Percentiles rank a stretch among this genome's conserved stretches.
These are phyloP conservation scores for Primulina eburnea DNA, from an alignment of 257 asterid genomes.

Conservation along the genomic window DNA sequence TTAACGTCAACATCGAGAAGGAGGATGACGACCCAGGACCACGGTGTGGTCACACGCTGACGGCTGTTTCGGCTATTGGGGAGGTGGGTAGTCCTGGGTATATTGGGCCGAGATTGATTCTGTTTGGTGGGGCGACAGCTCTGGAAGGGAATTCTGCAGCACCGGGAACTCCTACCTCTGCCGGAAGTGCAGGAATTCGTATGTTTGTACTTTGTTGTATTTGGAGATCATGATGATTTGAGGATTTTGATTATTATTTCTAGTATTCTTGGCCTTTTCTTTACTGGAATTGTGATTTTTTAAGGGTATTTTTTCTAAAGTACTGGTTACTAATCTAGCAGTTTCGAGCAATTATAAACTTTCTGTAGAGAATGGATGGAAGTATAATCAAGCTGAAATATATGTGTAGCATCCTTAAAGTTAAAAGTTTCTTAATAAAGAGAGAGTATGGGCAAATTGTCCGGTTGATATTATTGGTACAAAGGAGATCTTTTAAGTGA, in stretches of 20 bases:
- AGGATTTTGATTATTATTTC: slow-evolving; percentile 11
- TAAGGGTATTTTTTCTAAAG: too few species aligned
- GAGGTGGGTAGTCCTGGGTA: slow-evolving; percentile 88
- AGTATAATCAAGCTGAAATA: slow-evolving; percentile 5
- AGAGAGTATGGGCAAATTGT: not conserved
- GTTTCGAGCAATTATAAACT: not conserved
- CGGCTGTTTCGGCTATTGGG: slow-evolving; percentile 94
- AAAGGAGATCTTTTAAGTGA: slow-evolving; percentile 20
- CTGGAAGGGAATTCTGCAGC: slow-evolving; percentile 94
- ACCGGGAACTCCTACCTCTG: slow-evolving; percentile 91
- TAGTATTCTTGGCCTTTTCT: not conserved
- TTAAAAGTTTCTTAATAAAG: not conserved
- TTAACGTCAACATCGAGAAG: slow-evolving; percentile 74
- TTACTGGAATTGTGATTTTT: not conserved
- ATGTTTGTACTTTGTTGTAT: slow-evolving; percentile 38
- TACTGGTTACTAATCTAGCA: not conserved
- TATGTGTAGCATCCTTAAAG: not conserved
- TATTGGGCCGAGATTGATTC: slow-evolving; percentile 80
- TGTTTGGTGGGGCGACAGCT: slow-evolving; percentile 98
- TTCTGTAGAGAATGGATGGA: not conserved
- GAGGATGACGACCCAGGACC: slow-evolving; percentile 97
- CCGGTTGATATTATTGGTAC: not conserved
- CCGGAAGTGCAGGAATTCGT: slow-evolving; percentile 99
- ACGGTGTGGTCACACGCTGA: slow-evolving; percentile 94
- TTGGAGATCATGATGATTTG: slow-evolving; percentile 13